These are phyloP conservation scores for Luvunga scandens DNA, from an alignment of 345 rosid species.

Conservation along the genomic window DNA sequence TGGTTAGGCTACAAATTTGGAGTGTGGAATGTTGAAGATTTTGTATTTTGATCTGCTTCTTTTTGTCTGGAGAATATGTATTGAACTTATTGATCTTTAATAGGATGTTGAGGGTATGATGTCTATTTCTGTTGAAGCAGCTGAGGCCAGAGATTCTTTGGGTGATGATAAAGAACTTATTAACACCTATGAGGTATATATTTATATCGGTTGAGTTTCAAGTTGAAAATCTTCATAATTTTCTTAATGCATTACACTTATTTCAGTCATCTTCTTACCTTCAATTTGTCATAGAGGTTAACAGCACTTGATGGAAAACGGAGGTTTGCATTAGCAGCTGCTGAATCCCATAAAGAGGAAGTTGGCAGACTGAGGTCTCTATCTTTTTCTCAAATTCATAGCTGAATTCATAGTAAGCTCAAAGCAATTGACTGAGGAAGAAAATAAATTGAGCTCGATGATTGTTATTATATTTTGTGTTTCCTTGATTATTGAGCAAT, in stretches of 20 bases:
- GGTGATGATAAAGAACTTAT: slow-evolving; percentile 94
- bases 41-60: slow-evolving; percentile 11
- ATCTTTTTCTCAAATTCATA: slow-evolving; percentile 15
- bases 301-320: slow-evolving; percentile 98
- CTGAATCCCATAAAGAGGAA: slow-evolving; percentile 83
- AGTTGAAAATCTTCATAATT: not conserved
- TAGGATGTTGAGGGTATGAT: slow-evolving; percentile 99
- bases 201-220: slow-evolving; percentile 1
- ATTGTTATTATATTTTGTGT: too few species aligned
- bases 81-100: slow-evolving; percentile 17
- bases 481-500: too few species aligned
- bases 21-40: slow-evolving; percentile 10
- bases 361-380: slow-evolving; percentile 87
- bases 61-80: not conserved
- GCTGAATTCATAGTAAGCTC: not conserved
- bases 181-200: slow-evolving; percentile 85
- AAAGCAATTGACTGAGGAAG: not conserved
- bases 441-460: not conserved
- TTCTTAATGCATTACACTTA: not conserved
- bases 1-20: not conserved
- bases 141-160: slow-evolving; percentile 87
- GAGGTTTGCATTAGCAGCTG: slow-evolving; percentile 96
- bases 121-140: slow-evolving; percentile 98
- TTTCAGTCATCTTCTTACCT: slow-evolving; percentile 3
- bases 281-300: slow-evolving; percentile 60